Conservation (phyloP, 139 green algal genomes). For the Chlorella sp. region DNA sequence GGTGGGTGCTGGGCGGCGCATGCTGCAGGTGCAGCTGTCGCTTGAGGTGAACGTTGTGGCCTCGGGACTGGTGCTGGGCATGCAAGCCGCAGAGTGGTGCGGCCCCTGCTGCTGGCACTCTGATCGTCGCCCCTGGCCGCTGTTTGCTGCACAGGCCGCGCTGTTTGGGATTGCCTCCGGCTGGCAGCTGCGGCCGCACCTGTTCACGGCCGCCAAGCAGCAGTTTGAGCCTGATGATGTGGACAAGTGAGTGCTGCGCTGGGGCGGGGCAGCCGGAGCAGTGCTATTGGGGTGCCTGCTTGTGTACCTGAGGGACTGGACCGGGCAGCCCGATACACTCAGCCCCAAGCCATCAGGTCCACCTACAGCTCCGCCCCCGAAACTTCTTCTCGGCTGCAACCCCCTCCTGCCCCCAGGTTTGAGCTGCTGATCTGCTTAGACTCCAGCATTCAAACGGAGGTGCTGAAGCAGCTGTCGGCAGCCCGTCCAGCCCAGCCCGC, state of each 20-base stretch:
- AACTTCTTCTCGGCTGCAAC: no score
- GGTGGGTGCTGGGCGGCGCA: not conserved
- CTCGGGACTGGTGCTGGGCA: no score
- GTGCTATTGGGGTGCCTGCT: no score
- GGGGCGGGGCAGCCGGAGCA: not conserved
- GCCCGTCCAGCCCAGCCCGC: not conserved
- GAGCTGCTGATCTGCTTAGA: constrained; percentile 25
- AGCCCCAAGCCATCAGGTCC: not conserved
- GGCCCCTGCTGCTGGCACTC: no score
- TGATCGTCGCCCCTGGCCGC: no score
- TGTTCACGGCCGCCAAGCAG: constrained; percentile 15
- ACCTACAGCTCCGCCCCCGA: not conserved
- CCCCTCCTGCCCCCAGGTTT: not conserved
- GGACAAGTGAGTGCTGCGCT: not conserved
- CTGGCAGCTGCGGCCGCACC: constrained; percentile 27
- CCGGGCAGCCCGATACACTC: no score
- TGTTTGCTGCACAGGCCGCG: not conserved
- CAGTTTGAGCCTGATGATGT: constrained; percentile 21
- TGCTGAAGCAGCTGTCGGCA: not conserved
- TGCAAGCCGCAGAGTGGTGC: no score
- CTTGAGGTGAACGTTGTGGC: no score
- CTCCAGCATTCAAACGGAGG: not conserved
- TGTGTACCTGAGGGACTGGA: no score
- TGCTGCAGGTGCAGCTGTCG: no score
- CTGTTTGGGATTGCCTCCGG: constrained; percentile 1